Percentiles rank a stretch among this genome's conserved stretches.
Conservation (phyloP, 768 basidiomycete genomes). For the Serendipita sp. region DNA sequence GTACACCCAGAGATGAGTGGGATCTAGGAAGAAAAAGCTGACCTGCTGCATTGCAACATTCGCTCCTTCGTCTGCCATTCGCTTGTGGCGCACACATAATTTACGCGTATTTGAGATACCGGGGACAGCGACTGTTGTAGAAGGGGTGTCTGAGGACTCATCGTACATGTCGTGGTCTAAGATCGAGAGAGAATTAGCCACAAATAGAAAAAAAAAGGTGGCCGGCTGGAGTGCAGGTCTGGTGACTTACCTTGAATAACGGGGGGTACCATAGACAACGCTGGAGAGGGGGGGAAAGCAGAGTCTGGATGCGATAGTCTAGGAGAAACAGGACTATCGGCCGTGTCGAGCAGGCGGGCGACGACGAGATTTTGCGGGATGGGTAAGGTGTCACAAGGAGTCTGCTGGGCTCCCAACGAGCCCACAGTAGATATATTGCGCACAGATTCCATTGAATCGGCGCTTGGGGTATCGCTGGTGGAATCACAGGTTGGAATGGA, state of each 20-base stretch:
- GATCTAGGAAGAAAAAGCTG: slow-evolving; percentile 15
- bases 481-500: neutral
- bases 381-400: slow-evolving; percentile 54
- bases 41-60: slow-evolving; percentile 86
- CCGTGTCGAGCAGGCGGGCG: neutral
- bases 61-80: slow-evolving; percentile 92
- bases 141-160: neutral
- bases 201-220: neutral
- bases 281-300: slow-evolving; percentile 4
- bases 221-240: neutral
- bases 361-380: slow-evolving; percentile 27
- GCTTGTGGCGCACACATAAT: slow-evolving; percentile 82
- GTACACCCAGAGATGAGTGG: neutral
- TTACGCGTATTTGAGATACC: slow-evolving; percentile 36
- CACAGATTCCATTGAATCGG: slow-evolving; percentile 2
- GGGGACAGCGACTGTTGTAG: neutral
- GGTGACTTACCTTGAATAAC: neutral
- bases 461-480: neutral
- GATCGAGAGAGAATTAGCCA: neutral
- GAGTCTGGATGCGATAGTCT: neutral
- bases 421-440: neutral
- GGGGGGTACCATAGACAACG: neutral
- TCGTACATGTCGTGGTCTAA: slow-evolving; percentile 5
- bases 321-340: neutral
- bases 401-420: neutral